Percentiles rank a stretch among this genome's conserved stretches.
These are phyloP conservation scores for Strombidium stylifer DNA, from an alignment of 73 alveolate genomes.

Conservation along the genomic window DNA sequence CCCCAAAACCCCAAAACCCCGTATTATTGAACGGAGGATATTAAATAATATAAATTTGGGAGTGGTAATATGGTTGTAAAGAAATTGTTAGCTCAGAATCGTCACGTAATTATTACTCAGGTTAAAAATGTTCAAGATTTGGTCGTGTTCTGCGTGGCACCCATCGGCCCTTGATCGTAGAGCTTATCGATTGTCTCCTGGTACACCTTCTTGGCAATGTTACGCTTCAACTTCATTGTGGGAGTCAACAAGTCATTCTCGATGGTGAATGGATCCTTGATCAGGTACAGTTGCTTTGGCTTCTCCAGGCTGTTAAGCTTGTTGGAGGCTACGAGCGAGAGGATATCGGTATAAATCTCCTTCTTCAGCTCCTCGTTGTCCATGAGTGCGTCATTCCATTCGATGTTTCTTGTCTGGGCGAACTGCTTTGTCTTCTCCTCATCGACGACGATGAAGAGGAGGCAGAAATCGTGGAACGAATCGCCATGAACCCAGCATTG, in stretches of 20 bases:
- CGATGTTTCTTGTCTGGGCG: not conserved
- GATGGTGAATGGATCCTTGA: slow-evolving; percentile 58
- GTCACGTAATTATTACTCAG: no score
- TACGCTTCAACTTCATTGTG: slow-evolving; percentile 71
- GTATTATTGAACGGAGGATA: no score
- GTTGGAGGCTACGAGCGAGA: no score
- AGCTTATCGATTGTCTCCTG: slow-evolving; percentile 32
- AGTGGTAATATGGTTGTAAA: no score
- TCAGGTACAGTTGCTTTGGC: slow-evolving; percentile 57
- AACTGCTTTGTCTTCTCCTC: slow-evolving; percentile 53
- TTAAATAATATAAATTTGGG: no score
- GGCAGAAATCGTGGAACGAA: slow-evolving; percentile 74
- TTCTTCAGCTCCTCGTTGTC: no score
- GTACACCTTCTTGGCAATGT: slow-evolving; percentile 59
- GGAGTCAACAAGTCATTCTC: slow-evolving; percentile 73
- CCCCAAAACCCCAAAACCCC: no score
- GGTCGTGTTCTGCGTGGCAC: no score
- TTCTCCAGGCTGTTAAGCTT: slow-evolving; percentile 56
- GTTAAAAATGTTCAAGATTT: no score
- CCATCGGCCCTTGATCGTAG: no score
- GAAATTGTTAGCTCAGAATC: no score
- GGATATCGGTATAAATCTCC: no score
- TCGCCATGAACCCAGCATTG: slow-evolving; percentile 96
- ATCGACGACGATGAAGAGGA: slow-evolving; percentile 88
- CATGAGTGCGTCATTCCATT: not conserved